These are phyloP conservation scores for Neurospora terricola DNA, from an alignment of 495 filamentous ascomycete species.

Conservation along the genomic window DNA sequence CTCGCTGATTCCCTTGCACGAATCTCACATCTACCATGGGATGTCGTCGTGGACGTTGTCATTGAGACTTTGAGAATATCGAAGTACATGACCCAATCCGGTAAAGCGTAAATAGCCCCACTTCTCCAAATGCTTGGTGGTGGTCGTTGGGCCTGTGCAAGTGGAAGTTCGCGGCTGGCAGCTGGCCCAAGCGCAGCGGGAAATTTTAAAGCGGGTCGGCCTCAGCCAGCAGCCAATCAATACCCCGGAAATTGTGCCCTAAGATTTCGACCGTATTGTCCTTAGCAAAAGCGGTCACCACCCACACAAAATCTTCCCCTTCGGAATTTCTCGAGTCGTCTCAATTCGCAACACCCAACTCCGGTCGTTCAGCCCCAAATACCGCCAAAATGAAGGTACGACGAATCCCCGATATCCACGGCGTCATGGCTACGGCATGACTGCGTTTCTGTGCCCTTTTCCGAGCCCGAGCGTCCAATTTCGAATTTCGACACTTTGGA, in stretches of 20 bases:
- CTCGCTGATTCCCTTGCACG: too few species aligned
- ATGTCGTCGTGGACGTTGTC: not conserved
- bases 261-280: constrained; percentile 12
- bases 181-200: not conserved
- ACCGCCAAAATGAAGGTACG: constrained; percentile 32
- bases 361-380: constrained; percentile 22
- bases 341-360: constrained; percentile 19
- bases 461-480: not conserved
- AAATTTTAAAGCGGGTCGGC: constrained; percentile 1
- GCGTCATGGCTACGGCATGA: not conserved
- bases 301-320: constrained; percentile 27
- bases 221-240: constrained; percentile 9
- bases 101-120: not conserved
- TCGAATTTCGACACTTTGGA: not conserved
- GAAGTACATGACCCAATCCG: not conserved
- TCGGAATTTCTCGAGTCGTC: constrained; percentile 15
- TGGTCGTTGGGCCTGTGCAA: not conserved
- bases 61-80: not conserved
- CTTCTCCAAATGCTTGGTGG: not conserved
- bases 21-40: not conserved
- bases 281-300: not conserved
- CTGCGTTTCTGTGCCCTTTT: not conserved
- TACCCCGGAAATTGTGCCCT: constrained; percentile 18
- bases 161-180: not conserved
- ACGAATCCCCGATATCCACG: not conserved